phyloP scores from a whole-genome alignment of 495 filamentous ascomycete genomes.

The Corynascus novoguineensis region DNA sequence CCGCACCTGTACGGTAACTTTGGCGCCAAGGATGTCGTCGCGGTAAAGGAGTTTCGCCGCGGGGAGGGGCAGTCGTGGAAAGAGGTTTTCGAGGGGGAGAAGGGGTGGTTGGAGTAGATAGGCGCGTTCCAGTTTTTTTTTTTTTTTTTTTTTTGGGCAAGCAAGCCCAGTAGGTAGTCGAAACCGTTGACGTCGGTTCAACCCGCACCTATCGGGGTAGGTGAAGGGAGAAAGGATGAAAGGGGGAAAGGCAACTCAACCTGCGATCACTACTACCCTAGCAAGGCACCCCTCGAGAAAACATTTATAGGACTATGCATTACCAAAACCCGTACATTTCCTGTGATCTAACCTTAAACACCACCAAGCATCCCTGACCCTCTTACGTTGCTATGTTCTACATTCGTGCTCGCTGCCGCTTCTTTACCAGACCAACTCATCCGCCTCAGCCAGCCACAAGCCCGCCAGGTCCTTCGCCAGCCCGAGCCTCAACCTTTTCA shows the following conservation, averaged over 20 bases:
- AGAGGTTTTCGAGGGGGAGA: conserved; percentile 27
- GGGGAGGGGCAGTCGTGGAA: conserved; percentile 34
- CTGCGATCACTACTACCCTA: neutral
- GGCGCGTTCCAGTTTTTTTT: no score
- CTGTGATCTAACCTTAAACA: neutral
- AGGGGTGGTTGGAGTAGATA: conserved; percentile 25
- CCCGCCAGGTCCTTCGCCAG: conserved; percentile 64
- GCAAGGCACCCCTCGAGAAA: neutral
- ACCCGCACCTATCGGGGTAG: neutral
- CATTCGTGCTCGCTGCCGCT: neutral
- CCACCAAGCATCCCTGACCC: conserved; percentile 1
- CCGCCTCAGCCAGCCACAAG: conserved; percentile 56
- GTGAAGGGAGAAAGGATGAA: neutral
- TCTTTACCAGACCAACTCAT: conserved; percentile 30
- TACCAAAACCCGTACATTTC: neutral
- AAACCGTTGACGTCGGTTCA: neutral
- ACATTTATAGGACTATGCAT: neutral
- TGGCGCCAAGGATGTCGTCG: conserved; percentile 37
- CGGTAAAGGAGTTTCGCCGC: conserved; percentile 27
- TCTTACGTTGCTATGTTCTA: no score
- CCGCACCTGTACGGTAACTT: conserved; percentile 48
- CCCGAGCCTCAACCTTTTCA: conserved; percentile 65
- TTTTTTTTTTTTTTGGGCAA: no score
- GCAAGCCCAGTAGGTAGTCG: no score
- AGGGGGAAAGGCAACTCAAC: neutral